Percentiles rank a stretch among this genome's conserved stretches.
phyloP scores from a whole-genome alignment of 305 asterid genomes.

The Fraxinus paxiana region DNA sequence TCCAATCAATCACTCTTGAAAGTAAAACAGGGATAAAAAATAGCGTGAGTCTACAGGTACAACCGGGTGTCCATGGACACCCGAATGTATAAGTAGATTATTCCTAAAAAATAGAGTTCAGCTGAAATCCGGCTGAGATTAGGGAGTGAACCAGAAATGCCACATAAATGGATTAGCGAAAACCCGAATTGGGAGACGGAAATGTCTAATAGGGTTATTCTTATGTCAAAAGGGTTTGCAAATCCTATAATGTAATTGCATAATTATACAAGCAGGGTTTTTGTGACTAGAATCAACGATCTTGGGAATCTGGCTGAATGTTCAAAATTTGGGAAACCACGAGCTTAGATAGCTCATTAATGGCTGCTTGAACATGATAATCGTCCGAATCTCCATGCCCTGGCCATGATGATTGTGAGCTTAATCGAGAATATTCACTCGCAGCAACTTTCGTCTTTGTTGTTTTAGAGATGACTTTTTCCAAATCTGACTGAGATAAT shows the following conservation, averaged over 20 bases:
- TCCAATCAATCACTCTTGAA: background rate
- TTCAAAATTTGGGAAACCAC: conserved; percentile 62
- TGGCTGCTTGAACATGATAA: conserved; percentile 61
- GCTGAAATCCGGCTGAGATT: background rate
- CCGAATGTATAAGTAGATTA: no score
- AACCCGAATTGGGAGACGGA: background rate
- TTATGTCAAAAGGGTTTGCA: background rate
- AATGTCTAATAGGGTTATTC: background rate
- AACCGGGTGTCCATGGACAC: no score
- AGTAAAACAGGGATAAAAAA: background rate
- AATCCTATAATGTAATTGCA: background rate
- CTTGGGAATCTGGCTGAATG: conserved; percentile 47
- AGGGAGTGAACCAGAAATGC: background rate
- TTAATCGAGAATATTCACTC: conserved; percentile 46
- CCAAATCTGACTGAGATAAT: conserved; percentile 62
- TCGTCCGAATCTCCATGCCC: conserved; percentile 39
- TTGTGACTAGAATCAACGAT: conserved; percentile 22
- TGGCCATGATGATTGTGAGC: conserved; percentile 40
- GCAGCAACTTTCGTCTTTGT: conserved; percentile 68
- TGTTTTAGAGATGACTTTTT: conserved; percentile 49
- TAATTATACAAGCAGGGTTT: background rate
- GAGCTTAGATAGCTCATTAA: conserved; percentile 65
- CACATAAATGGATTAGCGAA: background rate
- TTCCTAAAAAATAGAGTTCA: background rate
- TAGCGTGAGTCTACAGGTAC: no score